Evolutionary conservation across 495 filamentous ascomycete genomes (phyloP).

Genomic region (Aspergillus haitiensis): DNA sequence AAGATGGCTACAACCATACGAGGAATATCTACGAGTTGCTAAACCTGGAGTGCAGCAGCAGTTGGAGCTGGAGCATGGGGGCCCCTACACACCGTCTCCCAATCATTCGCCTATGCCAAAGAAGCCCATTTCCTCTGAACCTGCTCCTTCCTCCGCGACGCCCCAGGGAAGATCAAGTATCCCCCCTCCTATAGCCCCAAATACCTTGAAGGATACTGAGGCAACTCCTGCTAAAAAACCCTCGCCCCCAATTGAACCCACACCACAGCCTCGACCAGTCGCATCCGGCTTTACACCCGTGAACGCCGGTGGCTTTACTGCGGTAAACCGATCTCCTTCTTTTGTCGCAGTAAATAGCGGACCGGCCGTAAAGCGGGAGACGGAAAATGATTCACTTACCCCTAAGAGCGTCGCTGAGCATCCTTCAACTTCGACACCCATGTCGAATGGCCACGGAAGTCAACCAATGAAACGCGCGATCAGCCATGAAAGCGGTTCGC

Average conservation of each 20-base stretch:
- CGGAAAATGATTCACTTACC: conserved; percentile 47
- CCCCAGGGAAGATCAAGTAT: conserved; percentile 70
- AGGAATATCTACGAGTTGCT: conserved; percentile 87
- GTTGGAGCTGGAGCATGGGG: conserved; percentile 89
- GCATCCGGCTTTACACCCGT: conserved; percentile 80
- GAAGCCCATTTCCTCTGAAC: conserved; percentile 57
- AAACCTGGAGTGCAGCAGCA: conserved; percentile 98
- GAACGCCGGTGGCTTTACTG: conserved; percentile 76
- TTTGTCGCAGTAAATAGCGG: conserved; percentile 56
- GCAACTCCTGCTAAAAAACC: conserved; percentile 39
- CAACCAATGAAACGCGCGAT: conserved; percentile 77
- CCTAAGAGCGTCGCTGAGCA: conserved; percentile 45
- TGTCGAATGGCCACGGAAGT: conserved; percentile 57
- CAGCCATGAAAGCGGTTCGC: conserved; percentile 71
- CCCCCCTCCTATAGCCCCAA: conserved; percentile 65
- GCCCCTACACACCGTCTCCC: conserved; percentile 90
- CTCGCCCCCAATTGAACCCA: conserved; percentile 50
- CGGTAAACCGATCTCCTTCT: conserved; percentile 60
- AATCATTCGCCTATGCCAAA: conserved; percentile 77
- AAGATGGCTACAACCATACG: conserved; percentile 92
- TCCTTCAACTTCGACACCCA: conserved; percentile 39
- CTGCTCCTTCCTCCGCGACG: conserved; percentile 62
- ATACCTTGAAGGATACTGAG: conserved; percentile 60
- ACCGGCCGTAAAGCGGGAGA: conserved; percentile 50
- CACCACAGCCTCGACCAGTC: conserved; percentile 48